phyloP scores from a whole-genome alignment of 495 filamentous ascomycete genomes.

The Talaromyces trachyspermus region DNA sequence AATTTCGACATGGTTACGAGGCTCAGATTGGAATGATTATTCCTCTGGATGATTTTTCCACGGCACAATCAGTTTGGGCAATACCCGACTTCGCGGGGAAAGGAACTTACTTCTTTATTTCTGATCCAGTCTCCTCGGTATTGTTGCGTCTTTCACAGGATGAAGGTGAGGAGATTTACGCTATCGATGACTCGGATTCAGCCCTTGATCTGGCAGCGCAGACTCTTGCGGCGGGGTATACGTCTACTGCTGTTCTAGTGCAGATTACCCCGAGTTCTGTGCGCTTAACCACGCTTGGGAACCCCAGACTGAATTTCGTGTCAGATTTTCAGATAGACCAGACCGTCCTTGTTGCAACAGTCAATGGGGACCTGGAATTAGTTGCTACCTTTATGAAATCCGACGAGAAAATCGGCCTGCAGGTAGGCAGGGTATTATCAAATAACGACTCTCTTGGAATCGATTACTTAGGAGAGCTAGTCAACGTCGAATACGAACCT shows the following conservation, averaged over 20 bases:
- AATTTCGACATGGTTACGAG: conserved; percentile 64
- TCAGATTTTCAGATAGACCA: conserved; percentile 15
- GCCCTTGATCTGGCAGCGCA: conserved; percentile 43
- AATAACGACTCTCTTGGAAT: conserved; percentile 11
- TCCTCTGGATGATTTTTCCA: conserved; percentile 31
- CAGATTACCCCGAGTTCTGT: conserved; percentile 51
- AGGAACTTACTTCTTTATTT: conserved; percentile 30
- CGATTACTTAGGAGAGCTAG: conserved; percentile 11
- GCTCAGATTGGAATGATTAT: conserved; percentile 55
- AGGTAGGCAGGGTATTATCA: conserved; percentile 14
- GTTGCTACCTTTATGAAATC: conserved; percentile 21
- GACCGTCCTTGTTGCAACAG: conserved; percentile 20
- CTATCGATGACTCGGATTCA: conserved; percentile 31
- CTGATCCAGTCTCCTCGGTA: conserved; percentile 32
- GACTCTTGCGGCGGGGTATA: conserved; percentile 48
- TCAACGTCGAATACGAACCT: conserved; percentile 25
- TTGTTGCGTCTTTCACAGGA: conserved; percentile 28
- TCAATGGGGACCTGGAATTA: conserved; percentile 22
- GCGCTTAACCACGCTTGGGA: conserved; percentile 25
- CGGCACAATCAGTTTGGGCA: conserved; percentile 40
- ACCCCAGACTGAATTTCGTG: conserved; percentile 12
- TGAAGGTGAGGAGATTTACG: conserved; percentile 25
- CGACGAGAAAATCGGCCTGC: conserved; percentile 17
- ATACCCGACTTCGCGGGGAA: conserved; percentile 36
- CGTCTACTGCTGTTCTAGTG: conserved; percentile 32